A percentile compares a stretch with the other conserved stretches of the same genome.
Evolutionary conservation across 768 basidiomycete genomes (phyloP).

Genomic region (Calvatia gigantea): DNA sequence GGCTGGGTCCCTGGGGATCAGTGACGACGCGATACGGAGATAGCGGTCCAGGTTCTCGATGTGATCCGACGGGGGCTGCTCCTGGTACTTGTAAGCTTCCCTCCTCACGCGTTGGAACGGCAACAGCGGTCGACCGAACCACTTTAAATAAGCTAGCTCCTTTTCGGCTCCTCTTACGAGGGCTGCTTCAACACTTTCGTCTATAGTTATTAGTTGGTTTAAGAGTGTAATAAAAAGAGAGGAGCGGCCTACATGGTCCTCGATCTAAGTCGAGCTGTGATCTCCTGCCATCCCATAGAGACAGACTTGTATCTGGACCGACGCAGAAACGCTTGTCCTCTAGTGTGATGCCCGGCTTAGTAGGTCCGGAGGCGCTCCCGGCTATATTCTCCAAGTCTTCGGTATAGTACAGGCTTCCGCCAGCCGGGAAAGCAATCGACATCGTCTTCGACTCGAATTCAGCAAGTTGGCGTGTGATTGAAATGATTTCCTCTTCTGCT

Average conservation of each 20-base stretch:
- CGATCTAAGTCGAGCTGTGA: slow-evolving; percentile 44
- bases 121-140: slow-evolving; percentile 44
- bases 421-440: slow-evolving; percentile 39
- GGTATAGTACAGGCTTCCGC: slow-evolving; percentile 40
- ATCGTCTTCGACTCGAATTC: slow-evolving; percentile 44
- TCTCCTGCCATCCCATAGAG: slow-evolving; percentile 49
- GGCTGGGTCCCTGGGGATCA: slow-evolving; percentile 36
- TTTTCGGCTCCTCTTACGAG: slow-evolving; percentile 40
- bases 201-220: slow-evolving; percentile 35
- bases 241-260: slow-evolving; percentile 47
- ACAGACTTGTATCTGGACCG: slow-evolving; percentile 39
- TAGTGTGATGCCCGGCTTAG: slow-evolving; percentile 32
- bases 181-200: slow-evolving; percentile 37
- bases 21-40: slow-evolving; percentile 43
- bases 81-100: slow-evolving; percentile 39
- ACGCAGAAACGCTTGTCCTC: slow-evolving; percentile 40
- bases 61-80: slow-evolving; percentile 41
- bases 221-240: slow-evolving; percentile 22
- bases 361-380: too few species aligned
- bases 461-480: slow-evolving; percentile 40
- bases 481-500: slow-evolving; percentile 33
- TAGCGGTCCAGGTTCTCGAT: slow-evolving; percentile 47
- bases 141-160: slow-evolving; percentile 44
- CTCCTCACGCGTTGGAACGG: slow-evolving; percentile 41
- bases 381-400: slow-evolving; percentile 39